Evolutionary conservation across 108 stramenopile species (phyloP).

Genomic region (Nitzschia sp.): DNA sequence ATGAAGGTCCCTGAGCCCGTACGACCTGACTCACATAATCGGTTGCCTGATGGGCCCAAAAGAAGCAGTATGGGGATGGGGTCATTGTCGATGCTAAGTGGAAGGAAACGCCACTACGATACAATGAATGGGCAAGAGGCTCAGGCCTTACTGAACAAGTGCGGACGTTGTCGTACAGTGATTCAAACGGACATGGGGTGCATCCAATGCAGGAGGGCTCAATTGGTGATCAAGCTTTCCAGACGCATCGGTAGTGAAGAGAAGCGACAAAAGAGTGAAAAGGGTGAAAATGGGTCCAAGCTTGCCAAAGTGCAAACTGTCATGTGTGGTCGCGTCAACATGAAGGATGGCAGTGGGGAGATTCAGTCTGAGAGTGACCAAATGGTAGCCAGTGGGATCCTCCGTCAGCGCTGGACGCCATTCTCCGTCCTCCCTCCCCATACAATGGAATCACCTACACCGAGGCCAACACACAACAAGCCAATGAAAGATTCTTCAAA

Average conservation of each 20-base stretch:
- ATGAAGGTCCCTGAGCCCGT: conserved; percentile 55
- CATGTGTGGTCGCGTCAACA: conserved; percentile 61
- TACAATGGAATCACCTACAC: conserved; percentile 41
- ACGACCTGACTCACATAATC: conserved; percentile 17
- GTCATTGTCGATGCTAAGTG: conserved; percentile 25
- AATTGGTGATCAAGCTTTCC: conserved; percentile 65
- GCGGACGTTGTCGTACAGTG: conserved; percentile 60
- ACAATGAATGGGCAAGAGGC: conserved; percentile 13
- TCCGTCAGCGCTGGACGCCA: conserved; percentile 65
- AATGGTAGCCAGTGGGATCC: conserved; percentile 46
- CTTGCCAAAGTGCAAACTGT: conserved; percentile 49
- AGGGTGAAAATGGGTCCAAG: conserved; percentile 12
- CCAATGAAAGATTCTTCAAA: not conserved
- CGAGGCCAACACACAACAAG: not conserved
- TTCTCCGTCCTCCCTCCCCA: conserved; percentile 58
- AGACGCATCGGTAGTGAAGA: conserved; percentile 29
- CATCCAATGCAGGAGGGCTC: conserved; percentile 59
- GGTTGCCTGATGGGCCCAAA: conserved; percentile 1
- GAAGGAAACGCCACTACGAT: conserved; percentile 35
- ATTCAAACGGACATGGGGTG: conserved; percentile 59
- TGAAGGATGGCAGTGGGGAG: conserved; percentile 45
- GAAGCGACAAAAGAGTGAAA: conserved; percentile 12
- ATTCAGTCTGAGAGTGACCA: conserved; percentile 38
- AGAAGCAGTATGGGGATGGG: conserved; percentile 19
- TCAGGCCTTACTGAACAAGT: conserved; percentile 43